Base-by-base conservation (phyloP, 2,329 filamentous ascomycete species). In the Trichoderma cornu-damae region DNA sequence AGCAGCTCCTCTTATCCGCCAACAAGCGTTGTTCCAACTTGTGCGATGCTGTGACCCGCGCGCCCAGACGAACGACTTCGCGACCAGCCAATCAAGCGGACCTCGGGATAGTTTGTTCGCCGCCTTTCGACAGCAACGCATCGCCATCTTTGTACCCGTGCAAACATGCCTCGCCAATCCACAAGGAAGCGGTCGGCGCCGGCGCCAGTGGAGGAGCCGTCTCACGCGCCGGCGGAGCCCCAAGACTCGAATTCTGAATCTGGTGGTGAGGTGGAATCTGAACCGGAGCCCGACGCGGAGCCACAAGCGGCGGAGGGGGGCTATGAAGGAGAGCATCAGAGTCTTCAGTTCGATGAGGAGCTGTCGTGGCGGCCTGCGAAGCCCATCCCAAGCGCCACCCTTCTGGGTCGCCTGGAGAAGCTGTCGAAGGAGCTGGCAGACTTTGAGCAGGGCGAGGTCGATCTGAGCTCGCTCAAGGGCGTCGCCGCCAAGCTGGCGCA, bases 311-410 rank as follows among this genome's bases (percentile, higher is more conserved):
- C 59, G 28, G 59, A 63, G 26, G 58, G 63, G 18, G 64, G 58
- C n/a, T 64, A 65, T 6, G 66, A 67, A 6, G 63, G 59, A 40
- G 68, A 70, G 53, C 62, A 67, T 59, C 67, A 64, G 42, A 74
- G 71, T 57, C 82, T 99, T 47, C 77, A 84, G 64, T 97, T 97
- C 79, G 84, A 92, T 67, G 86, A 96, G 69, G 80, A 90, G 62
- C 79, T 99, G 58, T 89, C 90, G 69, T 96, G 94, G 89, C 88
- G 88, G 69, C 90, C 92, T 42, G 94, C 93, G 59, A 94, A 90
- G 73, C 85, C 91, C 52, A 96, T 99, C 67, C 79, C 88, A 35
- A 89, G 92, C 47, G 85, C 83, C 62, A 90, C 92, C 63, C 83
- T 99, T 50, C 79, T 96, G 63, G 82, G 84, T 67, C 86, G 94